These are phyloP conservation scores for Tillandsia fasciculata DNA, from an alignment of 176 grass and related monocot species.

Conservation along the genomic window DNA sequence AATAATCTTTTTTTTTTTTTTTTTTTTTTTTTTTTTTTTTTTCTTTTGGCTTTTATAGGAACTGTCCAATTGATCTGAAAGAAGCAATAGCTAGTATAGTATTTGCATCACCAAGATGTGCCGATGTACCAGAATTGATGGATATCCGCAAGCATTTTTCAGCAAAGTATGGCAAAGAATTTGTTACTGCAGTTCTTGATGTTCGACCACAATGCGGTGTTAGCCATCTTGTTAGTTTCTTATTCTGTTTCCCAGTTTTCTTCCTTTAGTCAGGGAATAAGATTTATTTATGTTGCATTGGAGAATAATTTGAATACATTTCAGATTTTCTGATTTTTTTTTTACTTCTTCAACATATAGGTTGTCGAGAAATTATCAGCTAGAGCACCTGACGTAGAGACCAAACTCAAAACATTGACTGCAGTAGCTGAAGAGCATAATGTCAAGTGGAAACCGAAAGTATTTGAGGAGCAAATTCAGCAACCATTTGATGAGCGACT, in stretches of 20 bases:
- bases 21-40: not conserved
- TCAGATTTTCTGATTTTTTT: not conserved
- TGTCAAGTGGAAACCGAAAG: constrained; percentile 83
- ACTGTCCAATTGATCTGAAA: constrained; percentile 84
- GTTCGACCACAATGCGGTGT: constrained; percentile 71
- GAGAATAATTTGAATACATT: too few relatives aligned
- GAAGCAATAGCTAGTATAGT: constrained; percentile 93
- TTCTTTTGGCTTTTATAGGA: constrained; percentile 30
- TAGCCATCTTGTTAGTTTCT: constrained; percentile 58
- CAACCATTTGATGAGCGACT: constrained; percentile 51
- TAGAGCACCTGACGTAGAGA: constrained; percentile 70
- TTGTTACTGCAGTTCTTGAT: constrained; percentile 73
- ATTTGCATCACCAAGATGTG: constrained; percentile 92
- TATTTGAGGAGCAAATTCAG: constrained; percentile 61
- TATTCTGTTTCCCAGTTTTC: not conserved
- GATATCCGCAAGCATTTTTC: constrained; percentile 81
- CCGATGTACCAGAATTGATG: constrained; percentile 73
- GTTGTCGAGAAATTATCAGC: constrained; percentile 84
- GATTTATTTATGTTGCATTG: too few relatives aligned
- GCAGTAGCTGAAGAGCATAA: constrained; percentile 82
- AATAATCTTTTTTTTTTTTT: not conserved
- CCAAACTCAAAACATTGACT: constrained; percentile 68
- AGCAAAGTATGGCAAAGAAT: constrained; percentile 94
- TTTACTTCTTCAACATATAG: constrained; percentile 24
- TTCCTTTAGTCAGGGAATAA: not conserved